Conservation (phyloP, 2,329 filamentous ascomycete species). For the Scleromitrula shiraiana region DNA sequence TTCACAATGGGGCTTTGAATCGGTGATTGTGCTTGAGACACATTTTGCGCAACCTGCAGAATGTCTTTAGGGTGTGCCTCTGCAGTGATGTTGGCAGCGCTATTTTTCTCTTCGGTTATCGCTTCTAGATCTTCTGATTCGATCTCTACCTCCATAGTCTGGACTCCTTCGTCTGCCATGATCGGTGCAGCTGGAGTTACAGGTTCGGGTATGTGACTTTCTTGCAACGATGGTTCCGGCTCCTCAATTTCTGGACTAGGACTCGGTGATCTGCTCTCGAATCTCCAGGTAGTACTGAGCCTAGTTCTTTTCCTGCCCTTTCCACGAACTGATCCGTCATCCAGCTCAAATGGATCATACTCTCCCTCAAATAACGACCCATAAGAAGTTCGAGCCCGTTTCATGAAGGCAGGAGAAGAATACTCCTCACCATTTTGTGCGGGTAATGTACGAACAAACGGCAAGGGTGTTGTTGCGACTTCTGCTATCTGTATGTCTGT, state of each 20-base stretch:
- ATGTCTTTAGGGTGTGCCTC: background rate
- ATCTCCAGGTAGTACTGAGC: constrained; percentile 64
- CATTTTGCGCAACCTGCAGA: background rate
- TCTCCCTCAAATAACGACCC: constrained; percentile 56
- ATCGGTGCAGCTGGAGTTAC: constrained; percentile 16
- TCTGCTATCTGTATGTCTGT: constrained; percentile 15
- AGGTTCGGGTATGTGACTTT: constrained; percentile 12
- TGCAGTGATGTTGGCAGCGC: background rate
- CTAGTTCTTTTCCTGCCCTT: constrained; percentile 62
- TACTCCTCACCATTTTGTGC: constrained; percentile 46
- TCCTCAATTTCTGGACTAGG: constrained; percentile 39
- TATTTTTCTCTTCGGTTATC: background rate
- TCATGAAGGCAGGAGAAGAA: constrained; percentile 73
- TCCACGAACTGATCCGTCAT: constrained; percentile 52
- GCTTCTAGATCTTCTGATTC: constrained; percentile 11
- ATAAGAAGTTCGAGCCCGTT: constrained; percentile 60
- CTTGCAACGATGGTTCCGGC: constrained; percentile 8
- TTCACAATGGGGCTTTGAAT: background rate
- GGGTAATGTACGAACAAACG: constrained; percentile 23
- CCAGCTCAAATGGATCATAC: constrained; percentile 59
- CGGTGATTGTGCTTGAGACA: background rate
- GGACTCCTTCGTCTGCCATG: constrained; percentile 34
- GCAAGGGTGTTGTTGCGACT: constrained; percentile 15
- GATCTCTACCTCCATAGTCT: constrained; percentile 33
- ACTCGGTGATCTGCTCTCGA: constrained; percentile 62